Conservation (phyloP, 2,329 filamentous ascomycete genomes). For the Penicillium sp. region DNA sequence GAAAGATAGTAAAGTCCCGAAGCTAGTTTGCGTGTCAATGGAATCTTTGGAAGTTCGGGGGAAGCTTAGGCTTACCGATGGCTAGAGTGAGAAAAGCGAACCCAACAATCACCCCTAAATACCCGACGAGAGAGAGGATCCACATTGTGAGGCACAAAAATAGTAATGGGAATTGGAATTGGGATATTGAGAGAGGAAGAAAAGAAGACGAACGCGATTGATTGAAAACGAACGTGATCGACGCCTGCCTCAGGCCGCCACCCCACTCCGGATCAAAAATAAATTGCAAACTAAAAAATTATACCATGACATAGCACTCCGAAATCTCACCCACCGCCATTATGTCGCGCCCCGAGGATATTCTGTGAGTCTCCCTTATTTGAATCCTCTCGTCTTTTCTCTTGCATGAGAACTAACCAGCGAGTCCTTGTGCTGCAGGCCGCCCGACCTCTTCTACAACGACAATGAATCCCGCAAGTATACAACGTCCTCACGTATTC, state of each 20-base stretch:
- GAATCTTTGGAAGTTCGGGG: neutral
- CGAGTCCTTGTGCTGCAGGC: constrained; percentile 50
- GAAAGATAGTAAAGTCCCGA: constrained; percentile 99
- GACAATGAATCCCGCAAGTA: constrained; percentile 95
- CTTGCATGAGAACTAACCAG: neutral
- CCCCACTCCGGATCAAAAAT: constrained; percentile 5
- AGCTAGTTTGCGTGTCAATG: constrained; percentile 52
- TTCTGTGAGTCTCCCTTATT: constrained; percentile 60
- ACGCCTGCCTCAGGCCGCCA: constrained; percentile 12
- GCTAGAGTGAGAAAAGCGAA: constrained; percentile 94
- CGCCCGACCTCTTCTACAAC: constrained; percentile 96
- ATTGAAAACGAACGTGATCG: neutral
- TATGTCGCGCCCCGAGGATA: constrained; percentile 98
- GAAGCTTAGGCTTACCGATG: constrained; percentile 65
- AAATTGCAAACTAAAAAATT: neutral
- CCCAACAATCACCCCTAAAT: constrained; percentile 80
- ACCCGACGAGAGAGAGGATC: constrained; percentile 91
- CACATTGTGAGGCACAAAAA: constrained; percentile 66
- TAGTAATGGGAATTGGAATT: neutral
- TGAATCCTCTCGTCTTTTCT: neutral
- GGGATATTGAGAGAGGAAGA: neutral
- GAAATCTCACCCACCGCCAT: constrained; percentile 35
- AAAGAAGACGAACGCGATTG: constrained; percentile 1
- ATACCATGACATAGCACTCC: constrained; percentile 3
- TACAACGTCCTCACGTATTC: constrained; percentile 92